phyloP scores from a whole-genome alignment of 139 green algal species.

The Limnomonas spitsbergensis region DNA sequence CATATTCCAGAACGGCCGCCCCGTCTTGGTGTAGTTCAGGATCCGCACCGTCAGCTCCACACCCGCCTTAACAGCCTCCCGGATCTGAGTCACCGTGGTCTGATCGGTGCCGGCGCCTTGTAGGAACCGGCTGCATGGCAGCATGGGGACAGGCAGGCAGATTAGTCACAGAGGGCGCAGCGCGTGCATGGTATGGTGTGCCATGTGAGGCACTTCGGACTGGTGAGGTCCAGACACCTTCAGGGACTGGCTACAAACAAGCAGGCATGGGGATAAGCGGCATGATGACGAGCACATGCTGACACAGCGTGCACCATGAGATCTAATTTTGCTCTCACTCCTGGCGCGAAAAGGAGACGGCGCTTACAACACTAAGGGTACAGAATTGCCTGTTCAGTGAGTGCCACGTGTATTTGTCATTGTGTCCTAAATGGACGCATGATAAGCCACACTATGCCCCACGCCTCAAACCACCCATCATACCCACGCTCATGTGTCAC shows the following conservation, averaged over 20 bases:
- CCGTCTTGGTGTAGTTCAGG: conserved; percentile 83
- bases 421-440: no score
- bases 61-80: conserved; percentile 65
- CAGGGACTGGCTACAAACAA: background rate
- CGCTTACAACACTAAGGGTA: no score
- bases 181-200: background rate
- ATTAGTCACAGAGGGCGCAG: background rate
- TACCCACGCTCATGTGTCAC: no score
- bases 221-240: background rate
- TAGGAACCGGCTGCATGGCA: conserved; percentile 70
- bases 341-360: no score
- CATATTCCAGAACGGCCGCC: conserved; percentile 94
- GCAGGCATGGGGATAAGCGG: no score
- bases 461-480: no score
- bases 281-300: no score
- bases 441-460: no score
- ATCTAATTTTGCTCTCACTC: no score
- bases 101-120: conserved; percentile 84
- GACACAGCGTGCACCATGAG: no score
- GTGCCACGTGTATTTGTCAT: no score
- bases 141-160: background rate
- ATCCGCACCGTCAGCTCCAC: conserved; percentile 82
- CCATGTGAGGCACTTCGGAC: background rate
- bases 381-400: no score
- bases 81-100: conserved; percentile 70